Base-by-base conservation (phyloP, 805 yeast genomes). In the Kockiozyma suomiensis region DNA sequence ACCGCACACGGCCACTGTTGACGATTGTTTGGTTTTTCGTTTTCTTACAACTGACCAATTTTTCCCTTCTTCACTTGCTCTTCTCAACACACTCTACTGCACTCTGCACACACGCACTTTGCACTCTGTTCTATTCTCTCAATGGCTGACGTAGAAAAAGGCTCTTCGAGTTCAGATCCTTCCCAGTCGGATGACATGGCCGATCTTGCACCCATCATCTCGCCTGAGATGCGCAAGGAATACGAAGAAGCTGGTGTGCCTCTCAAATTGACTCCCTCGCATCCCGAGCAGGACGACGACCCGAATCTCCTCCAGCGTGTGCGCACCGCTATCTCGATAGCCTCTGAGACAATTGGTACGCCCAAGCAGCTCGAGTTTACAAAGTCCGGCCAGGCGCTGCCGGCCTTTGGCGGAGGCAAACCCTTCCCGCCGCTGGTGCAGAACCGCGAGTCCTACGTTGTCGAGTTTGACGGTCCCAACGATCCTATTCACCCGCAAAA, bases 401-500 rank as follows among this genome's bases (percentile, higher is more conserved):
- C 84, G 17, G 72, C 76, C 30, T 87, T 88, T 91, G 94, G 94
- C 43, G 84, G 82, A 7, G 84, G 79, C 33, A 80, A 86, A 71
- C 79, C 77, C 4, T 85, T 76, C 66, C 93, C 93, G 5, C 85
- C 89, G 7, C 55, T 76, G 26, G 77, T 86, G 52, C 87, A 87
- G 0, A 80, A 80, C 50, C 74, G 78, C 47, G 81, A 76, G 23
- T 76, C 76, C 1, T 90, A 85, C 70, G 78, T 82, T 10, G 96
- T 90, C 6, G 80, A 85, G 2, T 90, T 79, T 69, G 87, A 87
- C 70, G 96, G 96, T 0, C 85, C 86, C 0, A 78, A 84, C 50
- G 97, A 91, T 70, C 96, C 96, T 0, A 59, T 74, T 7, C 90
- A 85, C 71, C 96, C 97, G 0, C 85, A 85, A 70, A 90, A 91